phyloP scores from a whole-genome alignment of 208 protist species.

The Plasmodiophora brassicae region DNA sequence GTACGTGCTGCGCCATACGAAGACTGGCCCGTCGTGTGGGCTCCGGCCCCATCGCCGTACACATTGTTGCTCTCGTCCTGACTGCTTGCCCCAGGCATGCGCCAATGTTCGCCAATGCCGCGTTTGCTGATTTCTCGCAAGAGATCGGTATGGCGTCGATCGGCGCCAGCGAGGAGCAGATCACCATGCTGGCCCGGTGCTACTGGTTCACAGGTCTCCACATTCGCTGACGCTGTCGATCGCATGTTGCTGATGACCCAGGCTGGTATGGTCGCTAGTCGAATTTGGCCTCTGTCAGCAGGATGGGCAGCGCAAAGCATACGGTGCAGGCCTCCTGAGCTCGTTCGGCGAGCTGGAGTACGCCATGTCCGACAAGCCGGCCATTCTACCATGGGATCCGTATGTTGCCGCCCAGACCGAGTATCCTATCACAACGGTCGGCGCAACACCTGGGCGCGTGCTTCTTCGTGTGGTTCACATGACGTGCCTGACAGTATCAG shows the following conservation, averaged over 20 bases:
- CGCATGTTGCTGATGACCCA: background rate
- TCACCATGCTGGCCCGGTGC: conserved; percentile 71
- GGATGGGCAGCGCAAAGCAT: conserved; percentile 73
- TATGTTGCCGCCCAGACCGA: conserved; percentile 56
- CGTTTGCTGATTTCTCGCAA: conserved; percentile 90
- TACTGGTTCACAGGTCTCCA: conserved; percentile 40
- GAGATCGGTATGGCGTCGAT: conserved; percentile 92
- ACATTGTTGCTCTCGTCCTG: too few species aligned
- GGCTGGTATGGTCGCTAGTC: conserved; percentile 86
- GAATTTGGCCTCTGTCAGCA: conserved; percentile 85
- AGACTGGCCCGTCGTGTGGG: too few species aligned
- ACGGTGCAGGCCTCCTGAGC: conserved; percentile 86
- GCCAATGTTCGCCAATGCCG: conserved; percentile 83
- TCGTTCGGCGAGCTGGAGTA: conserved; percentile 80
- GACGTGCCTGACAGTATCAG: conserved; percentile 75
- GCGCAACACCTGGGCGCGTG: background rate
- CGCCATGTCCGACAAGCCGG: conserved; percentile 28
- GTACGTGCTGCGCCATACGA: too few species aligned
- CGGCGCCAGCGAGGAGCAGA: conserved; percentile 82
- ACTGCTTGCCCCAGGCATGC: conserved; percentile 71
- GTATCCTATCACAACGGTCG: conserved; percentile 78
- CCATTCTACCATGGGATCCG: conserved; percentile 11
- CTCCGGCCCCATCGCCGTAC: too few species aligned
- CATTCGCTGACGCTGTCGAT: background rate
- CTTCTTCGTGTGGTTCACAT: background rate